Evolutionary conservation across 345 rosid genomes (phyloP), one percentile per base, ranked within the genome.

Genomic region (Raphanus raphanistrum): DNA sequence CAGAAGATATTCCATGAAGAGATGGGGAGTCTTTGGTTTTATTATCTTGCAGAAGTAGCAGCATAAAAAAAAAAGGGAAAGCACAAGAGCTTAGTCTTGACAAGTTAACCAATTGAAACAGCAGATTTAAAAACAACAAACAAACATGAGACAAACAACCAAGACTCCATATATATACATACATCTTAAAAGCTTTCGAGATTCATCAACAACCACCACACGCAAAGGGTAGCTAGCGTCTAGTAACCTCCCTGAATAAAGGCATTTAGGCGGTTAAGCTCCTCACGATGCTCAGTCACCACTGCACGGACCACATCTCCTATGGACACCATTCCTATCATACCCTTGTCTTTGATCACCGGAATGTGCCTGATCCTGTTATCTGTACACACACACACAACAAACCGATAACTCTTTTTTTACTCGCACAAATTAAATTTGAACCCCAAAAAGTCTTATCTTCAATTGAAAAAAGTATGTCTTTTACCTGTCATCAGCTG

Each of bases 251-350:
- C 99, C 73, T 92, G 99, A 33, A 95, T 95, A 78, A 21, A 95
- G 6, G 97, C 98, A 71, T 88, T 95, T 76, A 95, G 73, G 76
- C 99, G 95, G 83, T 95, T 77, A 81, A 95, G 73, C 90, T 95
- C 98, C 82, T 90, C 94, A 13, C 98, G 78, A 71, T 95, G 97
- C 87, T 95, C 99, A 7, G 71, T 84, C 81, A 95, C 98, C 80
- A 95, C 99, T 10, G 99, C 99, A 71, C 98, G 99, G 26, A 95
- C 99, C 63, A 95, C 99, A 72, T 95, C 99, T 84, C 99, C 99
- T 6, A 95, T 90, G 72, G 99, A 95, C 66, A 95, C 96, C 99
- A 95, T 95, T 26, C 99, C 99, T 0, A 84, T 15, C 99, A 95
- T 95, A 54, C 80, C 94, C 83, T 81, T 86, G 13, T 84, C 88